Evolutionary conservation across 148 eudicot species (phyloP), one percentile per base, ranked within the genome.

Genomic region (Vaccinium myrtillus): DNA sequence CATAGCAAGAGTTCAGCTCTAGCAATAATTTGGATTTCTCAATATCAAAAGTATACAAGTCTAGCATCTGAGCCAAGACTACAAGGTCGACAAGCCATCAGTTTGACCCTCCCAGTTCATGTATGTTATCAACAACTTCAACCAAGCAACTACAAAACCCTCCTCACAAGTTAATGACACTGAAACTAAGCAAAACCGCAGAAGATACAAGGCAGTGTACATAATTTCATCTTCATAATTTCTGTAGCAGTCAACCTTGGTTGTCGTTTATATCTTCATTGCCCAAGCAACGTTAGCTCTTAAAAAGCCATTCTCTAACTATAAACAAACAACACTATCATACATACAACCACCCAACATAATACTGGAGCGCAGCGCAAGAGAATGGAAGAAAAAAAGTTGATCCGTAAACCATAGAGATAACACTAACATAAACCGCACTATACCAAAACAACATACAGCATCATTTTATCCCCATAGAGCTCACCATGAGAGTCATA

Each of bases 111-210:
- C 12, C 50, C 43, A 19, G 77, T 16, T 50, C 50, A 53, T 50
- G 78, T 30, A 9, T 36, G 67, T 18, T n/a, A 5, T 46, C 32
- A 30, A 75, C 25, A 55, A 46, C 25, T 10, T 75, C 32, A 23
- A 75, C n/a, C 48, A 58, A 43, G 18, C 59, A 75, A 79, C 73
- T 83, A 32, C 79, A 43, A 76, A 36, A n/a, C 73, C 59, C 77
- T 76, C 58, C 81, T 46, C 54, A 75, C 18, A 75, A 48, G 81
- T 36, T 14, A 56, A 76, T 46, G 19, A 23, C 51, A 2, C 51
- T 21, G 59, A 11, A 54, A 75, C 13, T 82, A 51, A 21, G 13
- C 67, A 82, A 71, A 73, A n/a, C 61, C 77, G 27, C 58, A 46
- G 36, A 16, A 63, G 49, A 25, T 4, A 16, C 49, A 82, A 82